Conservation (phyloP, 179 eudicot species). For the Beta corolliflora region DNA sequence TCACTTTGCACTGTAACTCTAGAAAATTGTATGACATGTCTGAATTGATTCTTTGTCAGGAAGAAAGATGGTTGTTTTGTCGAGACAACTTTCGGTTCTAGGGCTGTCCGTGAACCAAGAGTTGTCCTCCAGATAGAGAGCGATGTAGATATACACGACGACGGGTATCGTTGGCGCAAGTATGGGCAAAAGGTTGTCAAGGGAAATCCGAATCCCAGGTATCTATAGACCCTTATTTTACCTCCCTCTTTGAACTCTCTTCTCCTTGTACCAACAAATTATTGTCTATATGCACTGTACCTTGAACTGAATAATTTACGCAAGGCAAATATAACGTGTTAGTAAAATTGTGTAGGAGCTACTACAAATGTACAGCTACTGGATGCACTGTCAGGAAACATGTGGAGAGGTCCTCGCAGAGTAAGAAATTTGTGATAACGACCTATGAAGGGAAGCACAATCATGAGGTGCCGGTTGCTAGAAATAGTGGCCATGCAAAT, state of each 20-base stretch:
- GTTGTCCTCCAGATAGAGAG: conserved; percentile 83
- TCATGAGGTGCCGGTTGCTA: conserved; percentile 2
- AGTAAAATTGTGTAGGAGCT: conserved; percentile 11
- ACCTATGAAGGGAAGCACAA: conserved; percentile 13
- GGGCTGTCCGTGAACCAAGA: conserved; percentile 88
- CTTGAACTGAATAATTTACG: neutral
- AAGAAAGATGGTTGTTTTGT: conserved; percentile 54
- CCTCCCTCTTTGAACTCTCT: neutral
- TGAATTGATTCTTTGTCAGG: conserved; percentile 36
- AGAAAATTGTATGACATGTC: neutral
- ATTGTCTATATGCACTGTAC: neutral
- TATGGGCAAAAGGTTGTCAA: conserved; percentile 98
- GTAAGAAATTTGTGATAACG: neutral
- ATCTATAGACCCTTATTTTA: neutral
- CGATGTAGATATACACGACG: conserved; percentile 89
- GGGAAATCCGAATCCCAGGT: conserved; percentile 98
- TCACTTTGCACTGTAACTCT: neutral
- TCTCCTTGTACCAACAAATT: neutral
- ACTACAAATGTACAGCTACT: conserved; percentile 18
- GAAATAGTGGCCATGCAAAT: conserved; percentile 2
- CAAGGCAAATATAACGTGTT: neutral
- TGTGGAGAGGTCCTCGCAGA: conserved; percentile 10
- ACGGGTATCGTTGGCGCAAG: conserved; percentile 98
- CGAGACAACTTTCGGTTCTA: conserved; percentile 60
- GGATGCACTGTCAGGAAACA: conserved; percentile 15